These are phyloP conservation scores for Sungouiella thailandica DNA, from an alignment of 805 yeast species.

Conservation along the genomic window DNA sequence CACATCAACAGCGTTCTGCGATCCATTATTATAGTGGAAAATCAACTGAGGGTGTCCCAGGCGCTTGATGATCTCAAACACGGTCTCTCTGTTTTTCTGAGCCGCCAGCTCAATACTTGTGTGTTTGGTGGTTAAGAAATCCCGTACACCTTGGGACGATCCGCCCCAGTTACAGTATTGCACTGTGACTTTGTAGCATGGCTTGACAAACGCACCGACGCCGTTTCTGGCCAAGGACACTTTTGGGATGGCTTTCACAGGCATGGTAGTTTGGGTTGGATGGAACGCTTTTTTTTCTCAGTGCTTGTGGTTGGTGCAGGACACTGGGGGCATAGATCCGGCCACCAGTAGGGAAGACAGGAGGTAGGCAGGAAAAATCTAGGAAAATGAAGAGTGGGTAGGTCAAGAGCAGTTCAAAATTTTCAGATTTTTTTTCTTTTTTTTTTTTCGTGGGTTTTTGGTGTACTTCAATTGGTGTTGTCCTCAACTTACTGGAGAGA, in stretches of 20 bases:
- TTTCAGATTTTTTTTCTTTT: too few species aligned
- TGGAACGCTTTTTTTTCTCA: too few species aligned
- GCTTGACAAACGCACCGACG: conserved; percentile 64
- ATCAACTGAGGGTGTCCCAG: conserved; percentile 75
- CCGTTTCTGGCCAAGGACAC: conserved; percentile 69
- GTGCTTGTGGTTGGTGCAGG: too few species aligned
- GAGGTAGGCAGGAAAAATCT: too few species aligned
- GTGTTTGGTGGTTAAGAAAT: conserved; percentile 8
- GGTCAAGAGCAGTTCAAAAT: too few species aligned
- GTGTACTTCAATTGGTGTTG: too few species aligned
- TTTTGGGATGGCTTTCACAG: conserved; percentile 57
- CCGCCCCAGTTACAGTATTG: conserved; percentile 97
- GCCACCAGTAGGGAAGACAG: too few species aligned
- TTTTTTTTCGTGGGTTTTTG: too few species aligned
- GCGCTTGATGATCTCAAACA: conserved; percentile 63
- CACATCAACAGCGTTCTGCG: conserved; percentile 54
- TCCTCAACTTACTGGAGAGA: too few species aligned
- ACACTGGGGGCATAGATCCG: too few species aligned
- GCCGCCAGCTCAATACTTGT: conserved; percentile 50
- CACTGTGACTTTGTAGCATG: conserved; percentile 70
- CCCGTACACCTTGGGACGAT: conserved; percentile 76
- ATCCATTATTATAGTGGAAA: conserved; percentile 34
- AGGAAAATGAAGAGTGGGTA: too few species aligned
- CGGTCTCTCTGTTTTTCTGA: conserved; percentile 54
- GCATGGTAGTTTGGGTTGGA: conserved; percentile 28